Percentiles rank a stretch among this genome's conserved stretches.
These are phyloP conservation scores for Pythium pyrilobum DNA, from an alignment of 352 stramenopile genomes.

Conservation along the genomic window DNA sequence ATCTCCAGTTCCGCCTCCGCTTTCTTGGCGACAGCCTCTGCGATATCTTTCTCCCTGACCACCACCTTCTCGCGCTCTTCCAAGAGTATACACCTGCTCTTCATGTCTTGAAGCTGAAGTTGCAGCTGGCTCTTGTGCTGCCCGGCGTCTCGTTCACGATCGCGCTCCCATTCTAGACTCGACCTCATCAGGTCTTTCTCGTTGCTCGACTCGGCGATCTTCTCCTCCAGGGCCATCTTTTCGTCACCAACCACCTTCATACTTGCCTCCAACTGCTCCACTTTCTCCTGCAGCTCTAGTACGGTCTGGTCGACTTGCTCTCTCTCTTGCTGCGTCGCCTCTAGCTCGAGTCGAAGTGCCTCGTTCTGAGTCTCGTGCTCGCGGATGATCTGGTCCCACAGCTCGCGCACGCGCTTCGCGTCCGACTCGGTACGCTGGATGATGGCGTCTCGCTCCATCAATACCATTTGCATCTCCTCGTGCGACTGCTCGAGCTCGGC, in stretches of 20 bases:
- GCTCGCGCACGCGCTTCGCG: conserved; percentile 59
- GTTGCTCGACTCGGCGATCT: conserved; percentile 25
- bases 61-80: conserved; percentile 43
- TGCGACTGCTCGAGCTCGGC: conserved; percentile 41
- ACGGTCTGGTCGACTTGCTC: conserved; percentile 19
- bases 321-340: conserved; percentile 24
- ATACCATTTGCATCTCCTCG: conserved; percentile 38
- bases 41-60: conserved; percentile 41
- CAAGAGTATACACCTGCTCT: conserved; percentile 33
- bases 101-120: conserved; percentile 39
- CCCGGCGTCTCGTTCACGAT: conserved; percentile 32
- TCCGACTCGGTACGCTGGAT: conserved; percentile 68
- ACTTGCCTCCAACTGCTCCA: conserved; percentile 30
- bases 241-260: conserved; percentile 29
- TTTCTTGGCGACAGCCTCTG: conserved; percentile 23
- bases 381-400: conserved; percentile 72
- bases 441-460: conserved; percentile 49
- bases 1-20: conserved; percentile 32
- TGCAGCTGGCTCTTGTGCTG: conserved; percentile 25
- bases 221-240: conserved; percentile 37
- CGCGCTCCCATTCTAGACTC: conserved; percentile 30
- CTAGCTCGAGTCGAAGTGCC: conserved; percentile 34
- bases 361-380: conserved; percentile 62
- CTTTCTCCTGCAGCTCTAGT: conserved; percentile 21
- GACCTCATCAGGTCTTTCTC: conserved; percentile 29